These are phyloP conservation scores for Santalum album DNA, from an alignment of 164 flowering plant species.

Conservation along the genomic window DNA sequence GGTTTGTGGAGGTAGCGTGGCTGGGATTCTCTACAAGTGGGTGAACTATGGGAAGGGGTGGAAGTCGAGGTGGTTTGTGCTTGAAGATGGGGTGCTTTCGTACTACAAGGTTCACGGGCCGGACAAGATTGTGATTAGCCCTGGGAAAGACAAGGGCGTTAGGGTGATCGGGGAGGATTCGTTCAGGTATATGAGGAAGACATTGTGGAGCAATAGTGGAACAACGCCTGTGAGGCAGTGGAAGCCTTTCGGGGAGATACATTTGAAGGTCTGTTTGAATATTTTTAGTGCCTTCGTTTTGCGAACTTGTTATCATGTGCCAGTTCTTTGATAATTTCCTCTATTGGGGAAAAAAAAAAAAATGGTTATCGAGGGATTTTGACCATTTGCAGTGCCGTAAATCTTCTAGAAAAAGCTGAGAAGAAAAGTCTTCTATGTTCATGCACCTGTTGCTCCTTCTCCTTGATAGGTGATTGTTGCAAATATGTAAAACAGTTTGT, in stretches of 20 bases:
- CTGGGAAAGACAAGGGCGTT: conserved; percentile 40
- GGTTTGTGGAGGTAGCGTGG: conserved; percentile 25
- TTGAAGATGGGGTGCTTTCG: conserved; percentile 88
- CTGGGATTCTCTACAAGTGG: conserved; percentile 85
- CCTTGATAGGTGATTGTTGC: too few species aligned
- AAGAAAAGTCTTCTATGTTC: too few species aligned
- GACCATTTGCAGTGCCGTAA: too few species aligned
- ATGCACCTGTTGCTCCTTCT: too few species aligned
- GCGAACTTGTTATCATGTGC: too few species aligned
- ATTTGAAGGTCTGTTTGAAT: conserved; percentile 70
- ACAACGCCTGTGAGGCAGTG: conserved; percentile 34
- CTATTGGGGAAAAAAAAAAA: too few species aligned
- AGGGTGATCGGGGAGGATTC: conserved; percentile 80
- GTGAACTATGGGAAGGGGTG: conserved; percentile 94
- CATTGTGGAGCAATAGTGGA: conserved; percentile 23
- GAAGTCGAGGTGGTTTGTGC: conserved; percentile 72
- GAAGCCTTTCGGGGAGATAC: conserved; percentile 89
- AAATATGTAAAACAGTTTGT: too few species aligned
- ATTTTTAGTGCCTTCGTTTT: background rate
- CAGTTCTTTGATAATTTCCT: too few species aligned
- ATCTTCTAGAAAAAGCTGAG: too few species aligned
- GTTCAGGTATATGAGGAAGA: conserved; percentile 50
- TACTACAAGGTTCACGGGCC: conserved; percentile 93
- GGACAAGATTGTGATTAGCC: conserved; percentile 57
- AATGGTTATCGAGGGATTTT: too few species aligned